Conservation (phyloP, 352 stramenopile genomes). For the Aphanomyces astaci region DNA sequence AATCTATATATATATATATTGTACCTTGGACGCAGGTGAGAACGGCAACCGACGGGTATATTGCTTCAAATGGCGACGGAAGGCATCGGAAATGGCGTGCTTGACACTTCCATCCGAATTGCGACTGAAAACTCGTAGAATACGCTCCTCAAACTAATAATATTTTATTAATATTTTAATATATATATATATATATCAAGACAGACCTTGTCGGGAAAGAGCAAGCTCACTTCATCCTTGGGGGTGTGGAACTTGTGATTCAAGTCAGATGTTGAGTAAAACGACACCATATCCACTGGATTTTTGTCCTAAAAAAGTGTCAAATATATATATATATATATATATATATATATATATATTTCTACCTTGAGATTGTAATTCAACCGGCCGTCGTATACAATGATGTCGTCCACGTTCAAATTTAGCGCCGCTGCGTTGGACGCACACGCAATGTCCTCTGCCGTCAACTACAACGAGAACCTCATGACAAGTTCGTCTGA, state of each 20-base stretch:
- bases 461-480: constrained; percentile 36
- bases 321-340: too few relatives aligned
- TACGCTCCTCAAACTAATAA: constrained; percentile 67
- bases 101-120: constrained; percentile 43
- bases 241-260: constrained; percentile 64
- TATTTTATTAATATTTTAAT: not conserved
- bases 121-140: constrained; percentile 71
- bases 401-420: constrained; percentile 65
- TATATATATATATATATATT: too few relatives aligned
- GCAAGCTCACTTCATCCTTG: constrained; percentile 68
- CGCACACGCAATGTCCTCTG: constrained; percentile 50
- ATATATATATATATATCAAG: not conserved
- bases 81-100: constrained; percentile 52
- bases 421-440: constrained; percentile 35
- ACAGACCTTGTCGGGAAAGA: constrained; percentile 75
- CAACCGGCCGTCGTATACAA: constrained; percentile 63
- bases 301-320: constrained; percentile 47
- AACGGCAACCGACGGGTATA: constrained; percentile 41
- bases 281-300: constrained; percentile 73
- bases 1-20: not conserved
- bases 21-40: constrained; percentile 64
- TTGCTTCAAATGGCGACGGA: constrained; percentile 54
- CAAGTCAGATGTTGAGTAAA: constrained; percentile 55
- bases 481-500: too few relatives aligned
- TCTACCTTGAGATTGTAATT: constrained; percentile 70